Percentiles rank a stretch among this genome's conserved stretches.
phyloP scores from a whole-genome alignment of 352 stramenopile species.

The Phytophthora megakarya region DNA sequence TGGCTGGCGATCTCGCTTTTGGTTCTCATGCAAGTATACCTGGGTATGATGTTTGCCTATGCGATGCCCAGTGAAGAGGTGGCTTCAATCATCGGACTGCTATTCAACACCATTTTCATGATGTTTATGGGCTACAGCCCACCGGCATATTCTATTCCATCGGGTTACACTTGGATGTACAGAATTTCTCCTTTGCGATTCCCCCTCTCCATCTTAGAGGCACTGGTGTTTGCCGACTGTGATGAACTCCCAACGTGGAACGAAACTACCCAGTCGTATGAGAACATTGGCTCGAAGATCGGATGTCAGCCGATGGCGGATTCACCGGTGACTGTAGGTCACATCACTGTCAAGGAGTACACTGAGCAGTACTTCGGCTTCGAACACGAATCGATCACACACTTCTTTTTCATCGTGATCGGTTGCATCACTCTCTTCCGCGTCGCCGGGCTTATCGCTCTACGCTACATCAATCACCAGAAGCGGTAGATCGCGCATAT shows the following conservation, averaged over 20 bases:
- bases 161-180: conserved; percentile 21
- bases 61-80: conserved; percentile 45
- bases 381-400: conserved; percentile 26
- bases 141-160: conserved; percentile 24
- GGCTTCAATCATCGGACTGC: conserved; percentile 41
- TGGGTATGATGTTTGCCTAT: conserved; percentile 78
- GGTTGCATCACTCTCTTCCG: conserved; percentile 34
- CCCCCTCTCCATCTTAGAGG: conserved; percentile 20
- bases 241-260: conserved; percentile 25
- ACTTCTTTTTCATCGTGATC: conserved; percentile 35
- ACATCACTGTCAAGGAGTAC: conserved; percentile 25
- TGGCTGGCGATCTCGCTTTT: conserved; percentile 33
- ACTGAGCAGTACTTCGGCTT: conserved; percentile 15
- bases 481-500: conserved; percentile 17
- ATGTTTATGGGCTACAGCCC: conserved; percentile 59
- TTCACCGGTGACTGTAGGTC: conserved; percentile 19
- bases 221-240: conserved; percentile 36
- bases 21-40: conserved; percentile 57
- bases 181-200: conserved; percentile 17
- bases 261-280: conserved; percentile 8
- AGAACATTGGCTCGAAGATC: conserved; percentile 24
- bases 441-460: conserved; percentile 28
- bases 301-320: conserved; percentile 29
- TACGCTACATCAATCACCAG: conserved; percentile 35
- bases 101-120: conserved; percentile 53